These are phyloP conservation scores for Passiflora organensis DNA, from an alignment of 345 rosid genomes.

Conservation along the genomic window DNA sequence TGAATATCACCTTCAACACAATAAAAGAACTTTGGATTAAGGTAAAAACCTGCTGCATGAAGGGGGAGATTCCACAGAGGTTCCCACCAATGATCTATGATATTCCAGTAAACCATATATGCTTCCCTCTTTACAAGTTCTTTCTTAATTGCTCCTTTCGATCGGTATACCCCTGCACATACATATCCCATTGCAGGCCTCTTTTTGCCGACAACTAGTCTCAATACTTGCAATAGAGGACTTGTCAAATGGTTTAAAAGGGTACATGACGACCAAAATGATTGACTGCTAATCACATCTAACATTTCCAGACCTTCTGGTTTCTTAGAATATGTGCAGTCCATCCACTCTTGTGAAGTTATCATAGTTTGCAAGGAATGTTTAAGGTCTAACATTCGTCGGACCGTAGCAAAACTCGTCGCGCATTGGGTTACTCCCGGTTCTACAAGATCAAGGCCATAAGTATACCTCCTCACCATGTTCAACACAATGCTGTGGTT, in stretches of 20 bases:
- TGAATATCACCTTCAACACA: constrained; percentile 58
- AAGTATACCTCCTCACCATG: constrained; percentile 62
- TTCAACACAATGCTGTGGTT: constrained; percentile 50
- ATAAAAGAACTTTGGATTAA: constrained; percentile 87
- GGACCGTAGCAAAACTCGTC: constrained; percentile 59
- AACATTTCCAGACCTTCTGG: constrained; percentile 65
- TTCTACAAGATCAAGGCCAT: constrained; percentile 64
- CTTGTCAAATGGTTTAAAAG: constrained; percentile 41
- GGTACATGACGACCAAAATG: constrained; percentile 70
- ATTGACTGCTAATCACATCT: constrained; percentile 56
- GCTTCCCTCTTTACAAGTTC: constrained; percentile 56
- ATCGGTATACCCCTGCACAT: constrained; percentile 67
- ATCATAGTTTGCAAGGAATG: constrained; percentile 67
- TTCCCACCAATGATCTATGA: constrained; percentile 79
- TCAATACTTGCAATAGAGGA: constrained; percentile 64
- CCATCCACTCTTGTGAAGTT: constrained; percentile 81
- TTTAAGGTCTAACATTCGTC: constrained; percentile 46
- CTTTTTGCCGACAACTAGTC: constrained; percentile 48
- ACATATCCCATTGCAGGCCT: constrained; percentile 86
- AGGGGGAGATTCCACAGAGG: constrained; percentile 65
- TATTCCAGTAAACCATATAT: constrained; percentile 72
- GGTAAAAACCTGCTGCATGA: constrained; percentile 84
- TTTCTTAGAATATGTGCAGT: constrained; percentile 57
- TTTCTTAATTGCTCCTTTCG: constrained; percentile 75
- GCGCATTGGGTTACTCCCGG: constrained; percentile 48